Base-by-base conservation (phyloP, 148 eudicot species). In the Vaccinium myrtillus region DNA sequence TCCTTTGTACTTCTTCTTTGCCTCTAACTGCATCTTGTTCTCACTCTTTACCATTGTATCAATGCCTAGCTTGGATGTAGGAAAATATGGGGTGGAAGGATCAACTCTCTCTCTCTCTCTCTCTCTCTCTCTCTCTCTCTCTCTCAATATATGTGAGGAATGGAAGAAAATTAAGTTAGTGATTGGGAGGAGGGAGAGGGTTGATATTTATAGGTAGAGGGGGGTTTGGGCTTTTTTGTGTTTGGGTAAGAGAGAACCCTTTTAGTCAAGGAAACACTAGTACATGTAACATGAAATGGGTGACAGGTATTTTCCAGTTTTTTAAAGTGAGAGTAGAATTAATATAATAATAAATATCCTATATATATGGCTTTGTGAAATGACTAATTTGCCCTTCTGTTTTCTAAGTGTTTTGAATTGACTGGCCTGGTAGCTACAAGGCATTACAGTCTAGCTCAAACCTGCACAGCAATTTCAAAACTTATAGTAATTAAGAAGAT, bases 1-100 rank as follows among this genome's bases (percentile, higher is more conserved):
- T 79, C 98, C 98, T 76, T 92, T 95, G 92, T 90, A 95, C 87
- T 93, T 95, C 91, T 92, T 80, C 71, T 65, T 65, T 58, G 49
- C 80, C 77, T 79, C 86, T 53, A 89, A 69, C 80, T 88, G 87
- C 76, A 82, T 85, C 82, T 88, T 91, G 59, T 63, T 84, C 88
- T 94, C 98, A 50, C 88, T 76, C 89, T 91, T 94, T 85, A 92
- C 93, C 98, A 90, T 91, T 84, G 49, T 1, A 56, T 73, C 49
- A 43, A 43, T 7, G 6, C 1, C 43, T 80, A 43, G 74, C n/a
- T 12, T 71, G 16, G 19, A 23, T 13, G 2, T 27, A 15, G 0
- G 6, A 43, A 32, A 16, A 36, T 74, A 7, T 39, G 5, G 10
- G 6, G 6, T 61, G 69, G 77, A 74, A 74, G 48, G 76, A 71